Conservation (phyloP, 164 flowering plant species). For the Warburgia ugandensis region DNA sequence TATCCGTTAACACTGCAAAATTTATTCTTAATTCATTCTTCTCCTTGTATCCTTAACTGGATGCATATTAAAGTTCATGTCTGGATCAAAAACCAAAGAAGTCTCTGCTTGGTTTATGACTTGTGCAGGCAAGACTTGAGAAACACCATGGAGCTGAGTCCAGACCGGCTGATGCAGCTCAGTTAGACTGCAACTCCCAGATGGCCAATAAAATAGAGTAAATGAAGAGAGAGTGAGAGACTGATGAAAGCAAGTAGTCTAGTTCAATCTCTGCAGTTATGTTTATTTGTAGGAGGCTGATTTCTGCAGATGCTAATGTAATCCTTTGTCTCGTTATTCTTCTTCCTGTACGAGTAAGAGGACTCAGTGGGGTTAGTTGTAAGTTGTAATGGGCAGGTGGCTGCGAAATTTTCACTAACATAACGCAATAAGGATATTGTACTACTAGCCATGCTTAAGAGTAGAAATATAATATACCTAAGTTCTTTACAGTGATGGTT, state of each 20-base stretch:
- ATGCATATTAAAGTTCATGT: too few species aligned
- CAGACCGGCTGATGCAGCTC: slow-evolving; percentile 3
- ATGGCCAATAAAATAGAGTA: slow-evolving; percentile 12
- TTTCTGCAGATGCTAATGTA: slow-evolving; percentile 10
- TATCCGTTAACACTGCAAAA: too few species aligned
- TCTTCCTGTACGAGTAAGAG: slow-evolving; percentile 8
- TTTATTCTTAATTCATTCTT: too few species aligned
- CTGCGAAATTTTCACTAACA: slow-evolving; percentile 11
- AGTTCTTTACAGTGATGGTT: too few species aligned
- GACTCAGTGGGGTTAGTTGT: slow-evolving; percentile 12
- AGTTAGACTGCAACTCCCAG: slow-evolving; percentile 15
- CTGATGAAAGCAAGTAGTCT: slow-evolving; percentile 9
- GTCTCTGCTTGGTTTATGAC: background rate
- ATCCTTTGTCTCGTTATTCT: slow-evolving; percentile 3
- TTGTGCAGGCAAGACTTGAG: slow-evolving; percentile 23
- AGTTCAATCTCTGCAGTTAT: slow-evolving; percentile 5
- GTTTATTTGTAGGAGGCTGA: slow-evolving; percentile 8
- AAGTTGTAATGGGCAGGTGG: slow-evolving; percentile 3
- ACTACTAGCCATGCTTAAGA: too few species aligned
- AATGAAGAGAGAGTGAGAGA: slow-evolving; percentile 10
- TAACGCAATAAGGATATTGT: background rate
- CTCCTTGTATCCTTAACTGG: too few species aligned
- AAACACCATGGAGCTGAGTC: slow-evolving; percentile 14
- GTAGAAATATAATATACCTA: too few species aligned
- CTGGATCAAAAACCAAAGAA: too few species aligned